phyloP scores from a whole-genome alignment of 148 eudicot species.

The Chenopodium berlandieri region DNA sequence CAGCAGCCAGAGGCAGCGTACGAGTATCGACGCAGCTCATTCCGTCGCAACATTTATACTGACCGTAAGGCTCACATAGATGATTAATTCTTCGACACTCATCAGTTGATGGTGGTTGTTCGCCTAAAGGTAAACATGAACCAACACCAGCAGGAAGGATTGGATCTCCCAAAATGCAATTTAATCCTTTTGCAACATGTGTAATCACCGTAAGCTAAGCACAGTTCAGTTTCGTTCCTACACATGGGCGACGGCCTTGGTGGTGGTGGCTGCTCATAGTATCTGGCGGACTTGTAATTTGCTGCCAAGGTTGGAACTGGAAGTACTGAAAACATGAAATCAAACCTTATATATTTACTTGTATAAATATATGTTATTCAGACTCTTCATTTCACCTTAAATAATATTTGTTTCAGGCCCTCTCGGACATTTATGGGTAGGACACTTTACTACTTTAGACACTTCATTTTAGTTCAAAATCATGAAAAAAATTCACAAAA shows the following conservation, averaged over 20 bases:
- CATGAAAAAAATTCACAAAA: too few species aligned
- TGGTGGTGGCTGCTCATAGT: not conserved
- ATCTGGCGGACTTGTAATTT: too few species aligned
- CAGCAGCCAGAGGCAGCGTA: not conserved
- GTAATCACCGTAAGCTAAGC: not conserved
- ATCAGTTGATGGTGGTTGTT: not conserved
- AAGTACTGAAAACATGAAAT: too few species aligned
- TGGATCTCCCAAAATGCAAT: not conserved
- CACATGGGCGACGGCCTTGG: not conserved
- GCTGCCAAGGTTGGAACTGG: not conserved
- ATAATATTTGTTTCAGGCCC: too few species aligned
- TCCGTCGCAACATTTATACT: not conserved
- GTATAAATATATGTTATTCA: too few species aligned
- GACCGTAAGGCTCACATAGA: not conserved
- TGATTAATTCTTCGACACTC: not conserved
- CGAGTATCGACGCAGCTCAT: not conserved
- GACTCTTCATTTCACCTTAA: too few species aligned
- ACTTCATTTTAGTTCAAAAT: too few species aligned
- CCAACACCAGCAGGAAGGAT: not conserved
- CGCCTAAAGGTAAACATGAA: not conserved
- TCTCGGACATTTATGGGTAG: too few species aligned
- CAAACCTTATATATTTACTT: too few species aligned
- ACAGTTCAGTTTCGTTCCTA: not conserved
- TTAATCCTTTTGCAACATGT: slow-evolving; percentile 8
- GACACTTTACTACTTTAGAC: too few species aligned